A percentile compares a stretch with the other conserved stretches of the same genome.
phyloP scores from a whole-genome alignment of 169 alveolate species.

The Plasmodium falciparum region DNA sequence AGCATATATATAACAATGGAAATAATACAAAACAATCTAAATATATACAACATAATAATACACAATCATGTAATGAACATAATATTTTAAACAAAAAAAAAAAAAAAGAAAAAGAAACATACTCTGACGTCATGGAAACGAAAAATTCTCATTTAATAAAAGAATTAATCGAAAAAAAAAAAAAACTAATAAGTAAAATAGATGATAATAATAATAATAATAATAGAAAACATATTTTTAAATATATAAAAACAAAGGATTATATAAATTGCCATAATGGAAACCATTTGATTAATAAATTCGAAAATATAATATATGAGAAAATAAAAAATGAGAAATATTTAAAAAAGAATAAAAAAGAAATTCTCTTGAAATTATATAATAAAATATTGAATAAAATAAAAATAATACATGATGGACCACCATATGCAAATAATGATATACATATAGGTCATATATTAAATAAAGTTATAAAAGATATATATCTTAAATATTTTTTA shows the following conservation, averaged over 20 bases:
- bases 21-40: neutral
- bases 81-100: neutral
- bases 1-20: constrained; percentile 12
- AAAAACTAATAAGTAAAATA: neutral
- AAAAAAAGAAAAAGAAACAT: neutral
- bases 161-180: neutral
- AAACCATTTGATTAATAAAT: neutral
- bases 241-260: neutral
- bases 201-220: neutral
- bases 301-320: constrained; percentile 4
- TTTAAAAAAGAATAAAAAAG: constrained; percentile 13
- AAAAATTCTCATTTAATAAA: neutral
- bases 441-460: constrained; percentile 92
- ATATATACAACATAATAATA: neutral
- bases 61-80: neutral
- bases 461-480: constrained; percentile 90
- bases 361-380: constrained; percentile 15
- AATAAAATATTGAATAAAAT: constrained; percentile 11
- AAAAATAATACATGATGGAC: constrained; percentile 89
- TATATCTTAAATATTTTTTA: constrained; percentile 81
- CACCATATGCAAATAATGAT: constrained; percentile 92
- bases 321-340: neutral
- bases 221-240: neutral
- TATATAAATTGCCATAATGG: neutral
- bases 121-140: neutral